Evolutionary conservation across 306 rosid genomes (phyloP).

Genomic region (Trifolium fragiferum): DNA sequence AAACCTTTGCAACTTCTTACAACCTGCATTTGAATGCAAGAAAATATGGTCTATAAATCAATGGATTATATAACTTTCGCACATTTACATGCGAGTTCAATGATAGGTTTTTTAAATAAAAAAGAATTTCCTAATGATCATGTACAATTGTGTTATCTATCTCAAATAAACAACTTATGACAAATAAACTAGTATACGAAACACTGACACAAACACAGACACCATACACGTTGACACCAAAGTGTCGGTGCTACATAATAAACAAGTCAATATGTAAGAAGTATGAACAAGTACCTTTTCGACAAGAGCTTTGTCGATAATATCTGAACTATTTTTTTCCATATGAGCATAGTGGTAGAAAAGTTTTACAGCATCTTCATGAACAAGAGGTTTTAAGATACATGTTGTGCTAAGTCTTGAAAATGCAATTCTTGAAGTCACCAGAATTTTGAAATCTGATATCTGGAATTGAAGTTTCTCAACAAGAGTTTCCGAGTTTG

Average conservation of each 20-base stretch:
- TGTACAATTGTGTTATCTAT: no score
- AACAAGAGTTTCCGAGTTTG: conserved; percentile 51
- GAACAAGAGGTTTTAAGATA: conserved; percentile 44
- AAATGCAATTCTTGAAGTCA: conserved; percentile 62
- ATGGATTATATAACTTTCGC: neutral
- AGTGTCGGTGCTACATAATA: neutral
- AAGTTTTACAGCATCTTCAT: conserved; percentile 54
- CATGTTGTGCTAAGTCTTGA: conserved; percentile 31
- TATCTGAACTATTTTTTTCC: conserved; percentile 18
- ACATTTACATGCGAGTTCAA: neutral
- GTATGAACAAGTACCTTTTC: conserved; percentile 46
- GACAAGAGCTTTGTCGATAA: conserved; percentile 43
- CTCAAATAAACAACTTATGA: no score
- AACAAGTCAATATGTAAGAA: neutral
- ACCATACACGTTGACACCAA: no score
- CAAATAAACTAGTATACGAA: no score
- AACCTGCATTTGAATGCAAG: conserved; percentile 49
- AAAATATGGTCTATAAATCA: conserved; percentile 8
- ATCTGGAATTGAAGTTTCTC: conserved; percentile 47
- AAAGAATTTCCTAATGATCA: no score
- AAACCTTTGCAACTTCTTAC: conserved; percentile 58
- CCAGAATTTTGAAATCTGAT: conserved; percentile 59
- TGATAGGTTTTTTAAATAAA: no score
- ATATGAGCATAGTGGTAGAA: conserved; percentile 52
- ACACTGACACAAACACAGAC: no score